A percentile compares a stretch with the other conserved stretches of the same genome.
These are phyloP conservation scores for Peterozyma xylosa DNA, from an alignment of 805 yeast species.

Conservation along the genomic window DNA sequence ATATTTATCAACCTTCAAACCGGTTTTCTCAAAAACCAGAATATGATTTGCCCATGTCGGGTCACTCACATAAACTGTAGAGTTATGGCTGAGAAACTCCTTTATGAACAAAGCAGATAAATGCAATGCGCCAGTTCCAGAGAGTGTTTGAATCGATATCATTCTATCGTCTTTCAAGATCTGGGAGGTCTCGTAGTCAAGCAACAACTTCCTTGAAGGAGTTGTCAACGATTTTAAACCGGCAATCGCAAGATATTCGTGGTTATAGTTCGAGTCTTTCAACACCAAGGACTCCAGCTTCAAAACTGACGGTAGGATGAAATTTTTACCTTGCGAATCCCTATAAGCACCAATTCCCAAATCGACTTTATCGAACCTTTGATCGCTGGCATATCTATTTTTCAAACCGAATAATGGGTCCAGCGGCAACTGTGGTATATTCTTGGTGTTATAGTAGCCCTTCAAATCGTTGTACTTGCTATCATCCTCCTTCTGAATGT, in stretches of 20 bases:
- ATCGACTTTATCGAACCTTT: conserved; percentile 66
- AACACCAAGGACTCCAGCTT: conserved; percentile 62
- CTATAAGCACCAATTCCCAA: conserved; percentile 80
- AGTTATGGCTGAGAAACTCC: conserved; percentile 33
- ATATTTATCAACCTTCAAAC: conserved; percentile 59
- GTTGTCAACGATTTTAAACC: conserved; percentile 64
- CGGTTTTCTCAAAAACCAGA: conserved; percentile 69
- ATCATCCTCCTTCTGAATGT: no score
- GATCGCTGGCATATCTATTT: conserved; percentile 53
- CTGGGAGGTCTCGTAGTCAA: conserved; percentile 54
- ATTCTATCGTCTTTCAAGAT: conserved; percentile 28
- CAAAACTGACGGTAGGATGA: conserved; percentile 63
- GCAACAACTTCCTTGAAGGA: conserved; percentile 66
- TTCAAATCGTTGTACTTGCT: no score
- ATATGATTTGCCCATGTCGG: conserved; percentile 99
- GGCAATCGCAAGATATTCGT: conserved; percentile 80
- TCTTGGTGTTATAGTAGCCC: conserved; percentile 8
- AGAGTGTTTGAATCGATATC: conserved; percentile 66
- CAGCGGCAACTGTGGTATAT: conserved; percentile 62
- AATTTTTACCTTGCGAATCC: conserved; percentile 62
- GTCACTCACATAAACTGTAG: conserved; percentile 58
- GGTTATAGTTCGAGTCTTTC: conserved; percentile 57
- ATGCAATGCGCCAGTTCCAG: conserved; percentile 91
- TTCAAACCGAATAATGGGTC: conserved; percentile 84
- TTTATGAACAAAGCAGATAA: conserved; percentile 69